These are phyloP conservation scores for Penicillium concentricum DNA, from an alignment of 2,329 filamentous ascomycete species.

Conservation along the genomic window DNA sequence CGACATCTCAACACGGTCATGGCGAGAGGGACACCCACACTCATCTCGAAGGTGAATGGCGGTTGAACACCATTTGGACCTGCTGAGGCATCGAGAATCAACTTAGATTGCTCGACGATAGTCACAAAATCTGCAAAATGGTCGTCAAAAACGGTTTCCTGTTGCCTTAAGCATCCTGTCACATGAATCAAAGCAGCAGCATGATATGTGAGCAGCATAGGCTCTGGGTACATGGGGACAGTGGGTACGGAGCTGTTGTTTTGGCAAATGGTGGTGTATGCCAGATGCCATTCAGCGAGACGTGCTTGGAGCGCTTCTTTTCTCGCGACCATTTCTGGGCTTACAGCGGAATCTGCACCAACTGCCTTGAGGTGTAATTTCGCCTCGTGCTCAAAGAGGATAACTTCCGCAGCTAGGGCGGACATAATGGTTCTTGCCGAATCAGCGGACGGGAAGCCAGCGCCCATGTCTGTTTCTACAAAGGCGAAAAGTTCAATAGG, in stretches of 20 bases:
- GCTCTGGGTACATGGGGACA: constrained; percentile 1
- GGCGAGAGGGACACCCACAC: constrained; percentile 22
- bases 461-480: background rate
- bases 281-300: constrained; percentile 9
- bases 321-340: background rate
- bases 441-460: constrained; percentile 4
- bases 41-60: constrained; percentile 27
- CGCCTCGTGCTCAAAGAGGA: constrained; percentile 19
- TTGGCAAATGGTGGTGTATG: constrained; percentile 9
- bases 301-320: constrained; percentile 1
- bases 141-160: constrained; percentile 17
- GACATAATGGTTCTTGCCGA: constrained; percentile 11
- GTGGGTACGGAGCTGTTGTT: background rate
- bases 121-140: constrained; percentile 11
- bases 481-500: constrained; percentile 11
- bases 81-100: constrained; percentile 6
- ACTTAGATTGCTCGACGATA: constrained; percentile 12
- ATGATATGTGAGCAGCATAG: constrained; percentile 10
- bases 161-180: constrained; percentile 13
- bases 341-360: constrained; percentile 1
- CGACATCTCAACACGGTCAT: constrained; percentile 27
- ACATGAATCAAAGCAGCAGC: constrained; percentile 13
- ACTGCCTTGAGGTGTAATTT: constrained; percentile 1
- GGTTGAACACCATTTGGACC: constrained; percentile 12
- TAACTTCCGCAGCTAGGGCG: constrained; percentile 8